Evolutionary conservation across 768 basidiomycete genomes (phyloP), one percentile per base, ranked within the genome.

Genomic region (Boletus tylopilopsis): DNA sequence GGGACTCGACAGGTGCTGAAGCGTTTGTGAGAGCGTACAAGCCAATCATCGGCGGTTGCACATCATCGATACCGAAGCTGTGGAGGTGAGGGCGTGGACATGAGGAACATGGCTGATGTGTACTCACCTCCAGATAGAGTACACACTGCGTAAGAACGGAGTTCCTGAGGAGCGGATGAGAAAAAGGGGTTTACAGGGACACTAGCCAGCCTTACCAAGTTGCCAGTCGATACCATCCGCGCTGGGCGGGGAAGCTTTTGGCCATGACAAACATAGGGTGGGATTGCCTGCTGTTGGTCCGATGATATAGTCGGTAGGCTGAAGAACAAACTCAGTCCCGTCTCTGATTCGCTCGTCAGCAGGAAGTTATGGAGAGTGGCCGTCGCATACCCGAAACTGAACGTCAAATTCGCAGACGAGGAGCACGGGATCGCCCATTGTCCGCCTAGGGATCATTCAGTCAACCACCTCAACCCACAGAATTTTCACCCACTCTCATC

Each of bases 221-320:
- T 90, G 86, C 89, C 89, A 91, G 59, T 91, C 89, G 45, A 91
- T 76, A 13, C 86, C 89, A 64, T 90, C 84, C 13, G 81, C 54
- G 49, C 74, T 84, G 0, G 87, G 89, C 8, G 81, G 73, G 18
- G 71, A 66, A 5, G 86, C 87, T 54, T 69, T 72, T 1, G 87
- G 88, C 89, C 89, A 91, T 22, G 85, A 71, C 36, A 90, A 68
- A 66, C 89, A 91, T 13, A 87, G 64, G 50, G 76, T 73, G 0
- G 86, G 83, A 61, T 84, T 75, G 8, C 81, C 81, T 37, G 72
- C 70, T 10, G 81, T 73, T 44, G 84, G 83, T 19, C 87, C 89
- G 45, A 90, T 84, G 40, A 91, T 64, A 57, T 87, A 91, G 62
- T 91, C 88, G 2, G 82, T 81, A 2, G 89, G 88, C 50, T 84